Evolutionary conservation across 495 filamentous ascomycete species (phyloP).

Genomic region (Neurospora sp.): DNA sequence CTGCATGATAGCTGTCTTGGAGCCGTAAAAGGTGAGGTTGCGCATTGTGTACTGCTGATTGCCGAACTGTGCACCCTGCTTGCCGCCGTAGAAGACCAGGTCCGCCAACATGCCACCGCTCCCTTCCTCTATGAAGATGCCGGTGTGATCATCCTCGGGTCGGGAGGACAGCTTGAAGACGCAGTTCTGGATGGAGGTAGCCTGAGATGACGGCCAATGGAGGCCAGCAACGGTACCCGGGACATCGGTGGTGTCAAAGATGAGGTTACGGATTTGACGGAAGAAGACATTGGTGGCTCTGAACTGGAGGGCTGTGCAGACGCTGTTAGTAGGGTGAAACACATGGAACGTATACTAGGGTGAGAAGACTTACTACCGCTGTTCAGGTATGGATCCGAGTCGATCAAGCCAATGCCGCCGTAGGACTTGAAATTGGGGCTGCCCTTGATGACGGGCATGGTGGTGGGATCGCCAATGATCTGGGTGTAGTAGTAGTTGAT

Average conservation of each 20-base stretch:
- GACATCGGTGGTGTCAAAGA: constrained; percentile 69
- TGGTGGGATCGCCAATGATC: constrained; percentile 47
- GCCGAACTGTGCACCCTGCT: constrained; percentile 51
- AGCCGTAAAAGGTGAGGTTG: constrained; percentile 75
- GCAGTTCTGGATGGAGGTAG: constrained; percentile 80
- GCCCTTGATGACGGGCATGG: constrained; percentile 63
- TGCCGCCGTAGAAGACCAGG: constrained; percentile 59
- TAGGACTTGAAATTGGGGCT: constrained; percentile 39
- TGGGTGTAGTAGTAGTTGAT: constrained; percentile 58
- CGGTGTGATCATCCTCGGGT: constrained; percentile 54
- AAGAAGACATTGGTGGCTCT: constrained; percentile 69
- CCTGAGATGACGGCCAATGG: constrained; percentile 94
- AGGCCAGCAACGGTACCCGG: constrained; percentile 58
- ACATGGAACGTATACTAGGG: not conserved
- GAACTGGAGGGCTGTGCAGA: constrained; percentile 10
- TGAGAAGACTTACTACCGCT: constrained; percentile 9
- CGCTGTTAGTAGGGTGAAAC: not conserved
- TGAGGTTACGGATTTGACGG: constrained; percentile 82
- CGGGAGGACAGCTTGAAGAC: constrained; percentile 61
- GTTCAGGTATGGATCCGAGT: constrained; percentile 59
- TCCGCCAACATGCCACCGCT: constrained; percentile 67
- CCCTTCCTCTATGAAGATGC: constrained; percentile 65
- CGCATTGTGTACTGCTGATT: constrained; percentile 89
- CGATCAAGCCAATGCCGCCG: constrained; percentile 61
- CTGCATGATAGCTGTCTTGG: constrained; percentile 73